Evolutionary conservation across 2,329 filamentous ascomycete genomes (phyloP).

Genomic region (Cladophialophora exuberans): DNA sequence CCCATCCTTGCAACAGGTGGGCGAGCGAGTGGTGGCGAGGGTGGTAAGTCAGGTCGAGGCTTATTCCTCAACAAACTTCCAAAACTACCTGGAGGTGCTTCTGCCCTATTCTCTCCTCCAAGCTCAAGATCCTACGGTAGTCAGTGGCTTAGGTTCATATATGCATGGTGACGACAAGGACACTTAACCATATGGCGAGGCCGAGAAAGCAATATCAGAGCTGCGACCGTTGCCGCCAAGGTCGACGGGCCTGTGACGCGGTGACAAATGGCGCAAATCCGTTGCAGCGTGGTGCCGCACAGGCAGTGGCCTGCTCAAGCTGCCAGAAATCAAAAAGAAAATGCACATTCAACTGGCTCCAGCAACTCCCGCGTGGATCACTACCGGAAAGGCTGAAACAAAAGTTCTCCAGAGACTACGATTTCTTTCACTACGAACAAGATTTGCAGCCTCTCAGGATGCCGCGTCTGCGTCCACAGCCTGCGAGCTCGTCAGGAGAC

Average conservation of each 20-base stretch:
- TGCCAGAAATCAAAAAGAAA: slow-evolving; percentile 39
- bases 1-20: no score
- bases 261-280: slow-evolving; percentile 13
- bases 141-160: no score
- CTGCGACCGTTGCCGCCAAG: slow-evolving; percentile 14
- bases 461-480: no score
- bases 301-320: slow-evolving; percentile 12
- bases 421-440: slow-evolving; percentile 1
- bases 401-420: slow-evolving; percentile 15
- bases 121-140: no score
- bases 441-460: background rate
- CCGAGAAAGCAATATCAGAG: slow-evolving; percentile 16
- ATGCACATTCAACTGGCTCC: slow-evolving; percentile 50
- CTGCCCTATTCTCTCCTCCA: no score
- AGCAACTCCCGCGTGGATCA: slow-evolving; percentile 22
- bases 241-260: slow-evolving; percentile 17
- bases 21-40: no score
- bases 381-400: slow-evolving; percentile 17
- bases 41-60: no score
- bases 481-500: no score
- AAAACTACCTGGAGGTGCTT: no score
- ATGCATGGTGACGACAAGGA: no score
- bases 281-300: slow-evolving; percentile 5
- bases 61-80: no score
- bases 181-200: background rate